Conservation (phyloP, 176 grass and related monocot species). For the Aegilops sharonensis region DNA sequence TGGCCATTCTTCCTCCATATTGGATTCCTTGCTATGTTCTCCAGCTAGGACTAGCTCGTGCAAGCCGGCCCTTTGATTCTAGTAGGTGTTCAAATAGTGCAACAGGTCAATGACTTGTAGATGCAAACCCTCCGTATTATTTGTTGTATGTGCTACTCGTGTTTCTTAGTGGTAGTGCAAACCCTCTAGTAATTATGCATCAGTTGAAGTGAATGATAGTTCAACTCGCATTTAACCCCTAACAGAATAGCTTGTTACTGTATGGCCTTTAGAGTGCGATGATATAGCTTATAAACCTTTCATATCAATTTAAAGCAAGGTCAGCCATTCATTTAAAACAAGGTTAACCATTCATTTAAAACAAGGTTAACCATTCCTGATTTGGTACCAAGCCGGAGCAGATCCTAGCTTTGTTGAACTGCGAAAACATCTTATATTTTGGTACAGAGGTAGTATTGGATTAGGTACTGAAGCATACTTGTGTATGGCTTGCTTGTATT, state of each 20-base stretch:
- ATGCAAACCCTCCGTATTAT: neutral
- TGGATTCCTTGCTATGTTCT: constrained; percentile 3
- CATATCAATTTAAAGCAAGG: neutral
- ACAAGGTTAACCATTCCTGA: neutral
- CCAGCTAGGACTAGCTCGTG: neutral
- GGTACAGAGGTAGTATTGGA: neutral
- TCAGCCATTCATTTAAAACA: neutral
- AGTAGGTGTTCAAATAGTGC: neutral
- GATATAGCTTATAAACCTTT: neutral
- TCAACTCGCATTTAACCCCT: neutral
- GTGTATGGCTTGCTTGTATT: neutral
- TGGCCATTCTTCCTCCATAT: neutral
- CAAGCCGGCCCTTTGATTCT: neutral
- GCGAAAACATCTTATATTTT: too few species aligned
- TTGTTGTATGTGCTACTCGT: neutral
- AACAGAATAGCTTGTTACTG: neutral
- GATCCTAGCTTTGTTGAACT: neutral
- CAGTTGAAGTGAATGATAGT: neutral
- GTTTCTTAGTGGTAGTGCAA: too few species aligned
- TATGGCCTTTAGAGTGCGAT: neutral
- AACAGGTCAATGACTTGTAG: neutral
- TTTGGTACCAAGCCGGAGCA: neutral
- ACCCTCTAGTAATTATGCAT: neutral
- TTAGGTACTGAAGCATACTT: neutral
- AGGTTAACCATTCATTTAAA: neutral